These are phyloP conservation scores for Anisodus acutangulus DNA, from an alignment of 257 asterid genomes.

Conservation along the genomic window DNA sequence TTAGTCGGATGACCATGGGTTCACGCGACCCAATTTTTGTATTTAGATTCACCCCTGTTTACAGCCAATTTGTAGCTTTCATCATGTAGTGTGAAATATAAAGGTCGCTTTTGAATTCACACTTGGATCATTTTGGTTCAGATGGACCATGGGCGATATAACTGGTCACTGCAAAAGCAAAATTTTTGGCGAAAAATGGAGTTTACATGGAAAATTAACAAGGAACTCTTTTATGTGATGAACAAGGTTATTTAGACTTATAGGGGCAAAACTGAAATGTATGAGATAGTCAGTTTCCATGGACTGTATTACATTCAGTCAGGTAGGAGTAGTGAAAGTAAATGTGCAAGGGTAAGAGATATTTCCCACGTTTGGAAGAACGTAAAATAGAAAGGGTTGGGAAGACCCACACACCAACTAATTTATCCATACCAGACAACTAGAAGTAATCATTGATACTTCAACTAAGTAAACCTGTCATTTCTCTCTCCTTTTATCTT, in stretches of 20 bases:
- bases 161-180: neutral
- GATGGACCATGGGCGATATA: neutral
- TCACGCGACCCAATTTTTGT: too few relatives aligned
- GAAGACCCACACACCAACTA: neutral
- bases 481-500: neutral
- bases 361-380: neutral
- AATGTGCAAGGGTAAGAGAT: neutral
- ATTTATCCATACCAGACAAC: neutral
- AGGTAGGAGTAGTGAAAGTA: neutral
- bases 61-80: neutral
- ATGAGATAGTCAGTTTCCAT: neutral
- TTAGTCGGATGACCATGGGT: too few relatives aligned
- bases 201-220: neutral
- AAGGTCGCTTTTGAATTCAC: neutral
- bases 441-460: constrained; percentile 22
- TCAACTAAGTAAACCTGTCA: constrained; percentile 5
- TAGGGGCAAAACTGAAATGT: neutral
- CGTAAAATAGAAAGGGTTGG: neutral
- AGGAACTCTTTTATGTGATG: neutral
- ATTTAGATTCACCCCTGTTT: neutral
- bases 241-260: neutral
- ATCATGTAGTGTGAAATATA: neutral
- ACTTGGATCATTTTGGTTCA: neutral
- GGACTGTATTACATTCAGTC: neutral
- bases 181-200: neutral